Base-by-base conservation (phyloP, 2,329 filamentous ascomycete species). In the Lasiodiplodia hormozganensis region DNA sequence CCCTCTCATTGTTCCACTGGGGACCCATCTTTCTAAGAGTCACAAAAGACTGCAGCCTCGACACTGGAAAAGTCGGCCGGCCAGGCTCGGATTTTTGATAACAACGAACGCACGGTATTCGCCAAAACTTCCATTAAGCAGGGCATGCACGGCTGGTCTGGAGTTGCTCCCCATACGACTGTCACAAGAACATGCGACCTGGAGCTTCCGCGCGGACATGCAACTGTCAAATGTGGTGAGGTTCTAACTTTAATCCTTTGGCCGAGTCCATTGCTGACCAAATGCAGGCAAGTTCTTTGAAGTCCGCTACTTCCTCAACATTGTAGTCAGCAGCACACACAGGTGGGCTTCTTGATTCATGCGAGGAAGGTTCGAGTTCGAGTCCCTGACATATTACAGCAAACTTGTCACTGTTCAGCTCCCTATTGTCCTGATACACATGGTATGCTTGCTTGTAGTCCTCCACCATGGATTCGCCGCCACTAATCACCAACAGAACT, bases 401-500 rank as follows among this genome's bases (percentile, higher is more conserved):
- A 86, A 84, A 73, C 73, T 82, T n/a, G 80, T 87, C 23, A 82
- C 82, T 10, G 82, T 87, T 7, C 85, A 87, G 70, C 74, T 87
- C 53, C 85, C 85, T 4, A 84, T 87, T 66, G 85, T 85, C 3
- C 79, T 87, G 64, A 85, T 87, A 49, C 85, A 86, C 71, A 86
- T 87, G 80, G 81, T 82, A 64, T 64, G 72, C 3, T 49, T 31
- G 10, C 31, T 36, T 47, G 21, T 12, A 21, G 6, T 6, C 7
- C 51, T 16, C 8, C 25, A 56, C 47, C 23, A 47, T 51, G 34
- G 11, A 28, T 36, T 28, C 18, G 5, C 18, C 16, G 18, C 8
- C 23, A n/a, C 54, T 53, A 47, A 57, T 51, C 25, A 70, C 70
- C 74, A n/a, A 4, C 23, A 82, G 79, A 87, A 86, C 70, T 86